Conservation (phyloP, 176 grass and related monocot species). For the Eleusine indica region DNA sequence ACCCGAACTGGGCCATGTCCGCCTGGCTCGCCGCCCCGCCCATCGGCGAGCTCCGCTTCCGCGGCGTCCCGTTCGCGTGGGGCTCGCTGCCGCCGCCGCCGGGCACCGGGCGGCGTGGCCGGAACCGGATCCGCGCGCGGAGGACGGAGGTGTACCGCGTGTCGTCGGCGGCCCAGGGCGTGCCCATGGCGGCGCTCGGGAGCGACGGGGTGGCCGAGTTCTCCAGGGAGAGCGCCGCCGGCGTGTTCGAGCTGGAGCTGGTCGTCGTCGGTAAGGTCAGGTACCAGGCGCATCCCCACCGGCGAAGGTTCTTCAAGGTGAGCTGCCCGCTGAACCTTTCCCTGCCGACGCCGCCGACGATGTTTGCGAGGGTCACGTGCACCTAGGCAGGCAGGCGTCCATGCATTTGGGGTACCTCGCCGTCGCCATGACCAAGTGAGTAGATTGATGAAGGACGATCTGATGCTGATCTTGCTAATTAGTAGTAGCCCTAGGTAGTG, state of each 20-base stretch:
- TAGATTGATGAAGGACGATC: too few relatives aligned
- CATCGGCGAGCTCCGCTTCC: slow-evolving; percentile 11
- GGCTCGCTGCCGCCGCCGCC: neutral
- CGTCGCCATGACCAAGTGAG: too few relatives aligned
- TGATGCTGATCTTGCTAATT: too few relatives aligned
- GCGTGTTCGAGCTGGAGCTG: slow-evolving; percentile 2
- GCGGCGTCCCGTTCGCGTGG: neutral
- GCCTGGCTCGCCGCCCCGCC: neutral
- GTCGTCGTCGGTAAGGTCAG: neutral
- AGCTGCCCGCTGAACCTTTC: neutral
- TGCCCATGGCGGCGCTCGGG: neutral
- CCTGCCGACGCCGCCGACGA: neutral
- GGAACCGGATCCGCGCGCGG: neutral
- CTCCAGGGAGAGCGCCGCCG: slow-evolving; percentile 3
- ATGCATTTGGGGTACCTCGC: too few relatives aligned
- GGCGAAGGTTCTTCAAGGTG: neutral
- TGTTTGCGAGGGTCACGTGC: neutral
- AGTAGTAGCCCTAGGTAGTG: too few relatives aligned
- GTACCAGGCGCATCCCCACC: neutral
- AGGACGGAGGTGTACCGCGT: neutral
- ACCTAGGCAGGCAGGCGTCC: neutral
- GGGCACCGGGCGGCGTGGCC: neutral
- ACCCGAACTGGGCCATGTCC: neutral
- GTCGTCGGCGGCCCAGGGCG: neutral
- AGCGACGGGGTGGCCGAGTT: neutral